Evolutionary conservation across 2,329 filamentous ascomycete genomes (phyloP), one percentile per base, ranked within the genome.

Genomic region (Colletotrichum musicola): DNA sequence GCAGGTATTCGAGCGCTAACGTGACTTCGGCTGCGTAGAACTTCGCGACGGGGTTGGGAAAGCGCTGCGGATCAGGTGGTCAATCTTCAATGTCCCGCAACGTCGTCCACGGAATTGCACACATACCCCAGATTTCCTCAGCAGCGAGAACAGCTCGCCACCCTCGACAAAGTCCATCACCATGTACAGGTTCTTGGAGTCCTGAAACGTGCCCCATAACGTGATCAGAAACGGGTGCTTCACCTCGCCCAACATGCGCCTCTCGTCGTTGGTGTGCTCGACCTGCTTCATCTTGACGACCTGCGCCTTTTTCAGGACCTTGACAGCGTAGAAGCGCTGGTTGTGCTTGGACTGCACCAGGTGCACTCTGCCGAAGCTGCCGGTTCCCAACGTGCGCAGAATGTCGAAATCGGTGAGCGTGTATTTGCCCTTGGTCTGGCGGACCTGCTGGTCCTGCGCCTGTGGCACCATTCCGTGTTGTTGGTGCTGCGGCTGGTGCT

Each of bases 221-320:
- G 96, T 99, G 78, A 99, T 96, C 72, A 99, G 86, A 83, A 99
- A 99, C 13, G 96, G 95, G 81, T 99, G 95, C 81, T 98, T 97
- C 79, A 98, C 96, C 79, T 97, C 93, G 79, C 94, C 93, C 76
- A 99, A 84, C 96, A 99, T 99, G 75, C 89, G 90, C 73, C 96
- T 89, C 84, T 99, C 96, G 81, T 99, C 96, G 77, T 99, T 99
- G 73, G 96, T 99, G 83, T 99, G 96, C 82, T 99, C 96, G 69
- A 99, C 94, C 82, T 99, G 96, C 88, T 99, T 99, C 96, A 99
- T 98, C 85, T 97, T 97, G 81, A 99, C 94, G 62, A 99, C 95
- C 83, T 99, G 96, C 56, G 91, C 91, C 87, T 99, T 99, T 81
- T 99, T 99, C 81, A 99, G 84, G 73, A 99, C 96, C 84, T 99